A percentile compares a stretch with the other conserved stretches of the same genome.
Conservation (phyloP, 768 basidiomycete genomes). For the Collybia nuda region DNA sequence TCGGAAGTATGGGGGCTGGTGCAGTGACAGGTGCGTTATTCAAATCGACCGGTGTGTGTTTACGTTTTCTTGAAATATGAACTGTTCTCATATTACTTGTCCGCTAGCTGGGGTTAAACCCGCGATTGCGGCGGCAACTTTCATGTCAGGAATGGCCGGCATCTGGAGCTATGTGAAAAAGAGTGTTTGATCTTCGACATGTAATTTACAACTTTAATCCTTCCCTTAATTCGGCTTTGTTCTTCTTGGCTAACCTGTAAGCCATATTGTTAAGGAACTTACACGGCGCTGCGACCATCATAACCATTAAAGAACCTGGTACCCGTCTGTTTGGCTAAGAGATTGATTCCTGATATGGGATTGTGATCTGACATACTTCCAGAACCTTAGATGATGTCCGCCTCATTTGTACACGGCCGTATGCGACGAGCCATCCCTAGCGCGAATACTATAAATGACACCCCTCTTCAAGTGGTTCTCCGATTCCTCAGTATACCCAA, state of each 20-base stretch:
- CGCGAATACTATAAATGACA: constrained; percentile 45
- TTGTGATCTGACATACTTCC: constrained; percentile 46
- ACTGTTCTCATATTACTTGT: constrained; percentile 37
- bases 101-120: constrained; percentile 87
- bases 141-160: constrained; percentile 89
- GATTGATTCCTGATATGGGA: constrained; percentile 43
- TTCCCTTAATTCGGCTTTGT: constrained; percentile 41
- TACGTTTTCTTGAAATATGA: constrained; percentile 26
- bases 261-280: constrained; percentile 36
- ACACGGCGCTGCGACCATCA: constrained; percentile 24
- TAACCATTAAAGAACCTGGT: constrained; percentile 31
- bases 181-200: constrained; percentile 62
- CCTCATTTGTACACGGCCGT: constrained; percentile 28
- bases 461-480: constrained; percentile 16
- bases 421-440: constrained; percentile 23
- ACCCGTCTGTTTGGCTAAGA: constrained; percentile 41
- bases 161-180: constrained; percentile 95
- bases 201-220: constrained; percentile 54
- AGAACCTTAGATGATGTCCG: constrained; percentile 41
- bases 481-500: constrained; percentile 8
- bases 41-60: constrained; percentile 85
- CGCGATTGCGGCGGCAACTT: constrained; percentile 82
- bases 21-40: constrained; percentile 87
- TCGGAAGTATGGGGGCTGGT: constrained; percentile 91
- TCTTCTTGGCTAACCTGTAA: constrained; percentile 41